A percentile compares a stretch with the other conserved stretches of the same genome.
Conservation (phyloP, 176 grass and related monocot genomes). For the Juncus inflexus region DNA sequence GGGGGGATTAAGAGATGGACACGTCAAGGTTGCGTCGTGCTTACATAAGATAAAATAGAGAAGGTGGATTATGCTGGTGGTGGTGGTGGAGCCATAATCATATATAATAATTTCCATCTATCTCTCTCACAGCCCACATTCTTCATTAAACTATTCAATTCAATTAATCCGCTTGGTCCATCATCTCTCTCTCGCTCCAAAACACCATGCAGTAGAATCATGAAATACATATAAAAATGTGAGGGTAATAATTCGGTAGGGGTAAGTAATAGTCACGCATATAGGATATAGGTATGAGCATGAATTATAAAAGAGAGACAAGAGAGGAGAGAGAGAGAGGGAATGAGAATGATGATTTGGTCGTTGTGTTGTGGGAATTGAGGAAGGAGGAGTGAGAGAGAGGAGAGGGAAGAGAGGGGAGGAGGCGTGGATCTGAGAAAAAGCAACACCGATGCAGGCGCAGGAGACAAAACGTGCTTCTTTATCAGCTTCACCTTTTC, state of each 20-base stretch:
- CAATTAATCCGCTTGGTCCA: background rate
- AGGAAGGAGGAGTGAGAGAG: slow-evolving; percentile 14
- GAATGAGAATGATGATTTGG: slow-evolving; percentile 28
- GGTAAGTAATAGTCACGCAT: background rate
- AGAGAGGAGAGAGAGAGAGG: background rate
- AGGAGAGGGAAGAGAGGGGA: background rate
- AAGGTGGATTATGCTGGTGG: slow-evolving; percentile 33
- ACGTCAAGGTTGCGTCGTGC: slow-evolving; percentile 35
- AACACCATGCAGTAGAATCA: no score
- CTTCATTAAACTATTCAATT: slow-evolving; percentile 20
- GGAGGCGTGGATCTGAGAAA: slow-evolving; percentile 42
- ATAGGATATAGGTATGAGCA: no score
- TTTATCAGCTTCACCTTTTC: slow-evolving; percentile 39
- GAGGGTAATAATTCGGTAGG: background rate
- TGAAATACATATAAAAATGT: background rate
- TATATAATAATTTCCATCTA: slow-evolving; percentile 6
- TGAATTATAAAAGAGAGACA: background rate
- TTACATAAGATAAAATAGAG: slow-evolving; percentile 20
- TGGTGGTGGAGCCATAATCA: slow-evolving; percentile 4
- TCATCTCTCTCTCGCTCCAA: background rate
- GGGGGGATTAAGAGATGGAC: background rate
- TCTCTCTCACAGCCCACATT: slow-evolving; percentile 19
- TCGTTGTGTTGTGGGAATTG: slow-evolving; percentile 18
- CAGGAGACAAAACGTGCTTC: slow-evolving; percentile 48
- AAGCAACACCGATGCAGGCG: slow-evolving; percentile 31